These are phyloP conservation scores for Penicillium antarcticum DNA, from an alignment of 495 filamentous ascomycete genomes.

Conservation along the genomic window DNA sequence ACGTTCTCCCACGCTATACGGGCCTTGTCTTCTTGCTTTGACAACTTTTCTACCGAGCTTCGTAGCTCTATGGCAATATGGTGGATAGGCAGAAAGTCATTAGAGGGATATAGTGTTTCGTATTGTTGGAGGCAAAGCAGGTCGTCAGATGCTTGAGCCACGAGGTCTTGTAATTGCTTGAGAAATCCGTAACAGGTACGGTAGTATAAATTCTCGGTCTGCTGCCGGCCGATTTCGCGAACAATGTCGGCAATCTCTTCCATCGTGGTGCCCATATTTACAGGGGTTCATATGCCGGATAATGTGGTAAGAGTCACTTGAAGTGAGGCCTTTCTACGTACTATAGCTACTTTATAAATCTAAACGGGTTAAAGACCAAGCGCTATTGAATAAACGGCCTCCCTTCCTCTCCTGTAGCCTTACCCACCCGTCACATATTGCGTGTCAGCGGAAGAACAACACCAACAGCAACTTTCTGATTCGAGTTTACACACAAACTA, in stretches of 20 bases:
- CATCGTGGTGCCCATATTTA: not conserved
- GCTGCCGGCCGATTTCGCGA: not conserved
- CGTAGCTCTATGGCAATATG: not conserved
- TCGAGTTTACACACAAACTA: too few species aligned
- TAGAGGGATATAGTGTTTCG: not conserved
- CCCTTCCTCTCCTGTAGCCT: too few species aligned
- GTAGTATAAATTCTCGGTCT: not conserved
- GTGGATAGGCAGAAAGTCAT: not conserved
- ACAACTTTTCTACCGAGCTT: not conserved
- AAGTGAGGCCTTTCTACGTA: too few species aligned
- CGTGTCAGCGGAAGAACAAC: too few species aligned
- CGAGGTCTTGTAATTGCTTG: not conserved
- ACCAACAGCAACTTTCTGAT: too few species aligned
- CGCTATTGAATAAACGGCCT: too few species aligned
- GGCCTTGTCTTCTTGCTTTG: not conserved
- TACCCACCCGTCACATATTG: too few species aligned
- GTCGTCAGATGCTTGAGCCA: not conserved
- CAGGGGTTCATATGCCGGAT: too few species aligned
- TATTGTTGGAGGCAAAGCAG: not conserved
- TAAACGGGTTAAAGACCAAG: too few species aligned
- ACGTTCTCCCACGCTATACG: too few species aligned
- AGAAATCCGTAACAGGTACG: not conserved
- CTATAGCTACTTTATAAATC: too few species aligned
- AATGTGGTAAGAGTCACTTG: too few species aligned
- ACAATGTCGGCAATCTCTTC: conserved; percentile 2